Conservation (phyloP, 1,284 basidiomycete genomes). For the Puccinia coronata region DNA sequence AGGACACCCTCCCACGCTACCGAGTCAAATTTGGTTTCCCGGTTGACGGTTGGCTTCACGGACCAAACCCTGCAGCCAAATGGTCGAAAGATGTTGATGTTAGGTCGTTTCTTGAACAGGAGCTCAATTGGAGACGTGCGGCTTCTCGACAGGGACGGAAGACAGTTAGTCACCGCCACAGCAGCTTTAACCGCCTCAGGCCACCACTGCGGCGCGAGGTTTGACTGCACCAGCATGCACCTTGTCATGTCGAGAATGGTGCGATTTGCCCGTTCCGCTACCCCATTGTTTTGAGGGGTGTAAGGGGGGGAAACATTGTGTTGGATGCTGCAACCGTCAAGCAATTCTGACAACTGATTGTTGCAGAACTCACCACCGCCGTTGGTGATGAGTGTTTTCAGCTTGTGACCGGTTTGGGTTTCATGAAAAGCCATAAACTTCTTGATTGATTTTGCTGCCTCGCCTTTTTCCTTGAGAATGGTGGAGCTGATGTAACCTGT, state of each 20-base stretch:
- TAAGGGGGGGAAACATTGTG: neutral
- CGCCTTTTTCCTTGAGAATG: neutral
- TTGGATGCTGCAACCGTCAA: neutral
- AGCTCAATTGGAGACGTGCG: neutral
- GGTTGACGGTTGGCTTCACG: neutral
- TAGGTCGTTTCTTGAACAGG: neutral
- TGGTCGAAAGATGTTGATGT: neutral
- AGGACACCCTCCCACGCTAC: neutral
- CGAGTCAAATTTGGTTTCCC: neutral
- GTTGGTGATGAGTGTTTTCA: neutral
- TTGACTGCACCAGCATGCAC: neutral
- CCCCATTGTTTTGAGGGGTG: neutral
- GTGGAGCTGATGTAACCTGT: neutral
- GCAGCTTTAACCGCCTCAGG: neutral
- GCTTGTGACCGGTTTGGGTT: neutral
- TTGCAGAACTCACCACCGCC: slow-evolving; percentile 22
- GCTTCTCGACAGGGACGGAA: neutral
- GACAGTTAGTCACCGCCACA: neutral
- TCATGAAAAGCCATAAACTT: neutral
- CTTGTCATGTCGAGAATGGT: neutral
- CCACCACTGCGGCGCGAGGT: slow-evolving; percentile 5
- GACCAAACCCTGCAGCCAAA: slow-evolving; percentile 5
- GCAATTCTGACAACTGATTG: neutral
- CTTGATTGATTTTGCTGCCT: neutral
- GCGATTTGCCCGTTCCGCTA: slow-evolving; percentile 4